A percentile compares a stretch with the other conserved stretches of the same genome.
Conservation (phyloP, 192 early-diverging fungal genomes). For the Haplosporangium gracile region DNA sequence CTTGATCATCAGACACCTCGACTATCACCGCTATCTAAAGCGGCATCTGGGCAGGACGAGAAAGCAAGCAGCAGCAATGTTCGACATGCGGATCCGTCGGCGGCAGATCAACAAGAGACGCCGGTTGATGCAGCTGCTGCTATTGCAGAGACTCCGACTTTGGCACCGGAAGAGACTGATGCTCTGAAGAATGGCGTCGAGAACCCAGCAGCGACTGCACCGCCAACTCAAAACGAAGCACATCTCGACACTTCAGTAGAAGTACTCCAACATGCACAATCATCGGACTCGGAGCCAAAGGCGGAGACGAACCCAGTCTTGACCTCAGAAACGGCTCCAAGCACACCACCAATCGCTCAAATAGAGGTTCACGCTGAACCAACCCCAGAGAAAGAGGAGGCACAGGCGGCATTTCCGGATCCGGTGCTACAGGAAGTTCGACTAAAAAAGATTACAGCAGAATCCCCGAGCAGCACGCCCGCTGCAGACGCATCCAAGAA, state of each 20-base stretch:
- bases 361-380: not conserved
- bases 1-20: conserved; percentile 21
- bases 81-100: not conserved
- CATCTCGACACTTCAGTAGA: not conserved
- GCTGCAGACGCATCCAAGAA: not conserved
- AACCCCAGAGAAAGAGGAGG: not conserved
- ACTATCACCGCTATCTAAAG: not conserved
- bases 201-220: not conserved
- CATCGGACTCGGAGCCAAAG: not conserved
- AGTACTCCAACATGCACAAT: not conserved
- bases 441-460: not conserved
- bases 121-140: not conserved
- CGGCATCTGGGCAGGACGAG: not conserved
- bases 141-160: not conserved
- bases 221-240: not conserved
- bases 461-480: not conserved
- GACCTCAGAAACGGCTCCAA: not conserved
- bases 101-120: not conserved
- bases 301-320: not conserved
- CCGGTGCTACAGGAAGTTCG: not conserved
- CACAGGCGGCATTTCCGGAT: not conserved
- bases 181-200: not conserved
- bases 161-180: not conserved
- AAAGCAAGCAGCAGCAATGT: not conserved
- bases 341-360: not conserved